phyloP scores from a whole-genome alignment of 169 alveolate species.

The Plasmodium gallinaceum region DNA sequence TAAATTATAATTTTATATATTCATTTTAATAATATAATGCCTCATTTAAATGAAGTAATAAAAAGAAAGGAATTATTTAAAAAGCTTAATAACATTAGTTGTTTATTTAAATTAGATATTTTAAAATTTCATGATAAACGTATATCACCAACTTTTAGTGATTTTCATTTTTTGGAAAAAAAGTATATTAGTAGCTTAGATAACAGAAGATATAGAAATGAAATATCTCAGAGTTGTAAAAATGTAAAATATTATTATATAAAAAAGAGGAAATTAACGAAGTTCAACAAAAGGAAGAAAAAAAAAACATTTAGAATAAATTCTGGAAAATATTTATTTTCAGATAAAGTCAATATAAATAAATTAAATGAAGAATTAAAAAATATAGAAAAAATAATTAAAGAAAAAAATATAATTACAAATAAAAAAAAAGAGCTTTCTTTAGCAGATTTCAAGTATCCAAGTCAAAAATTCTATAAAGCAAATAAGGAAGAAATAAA shows the following conservation, averaged over 20 bases:
- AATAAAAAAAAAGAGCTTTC: conserved; percentile 30
- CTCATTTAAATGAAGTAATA: conserved; percentile 46
- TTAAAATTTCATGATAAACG: conserved; percentile 9
- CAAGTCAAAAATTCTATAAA: conserved; percentile 82
- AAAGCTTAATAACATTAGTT: conserved; percentile 14
- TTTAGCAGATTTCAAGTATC: conserved; percentile 42
- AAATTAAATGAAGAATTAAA: conserved; percentile 70
- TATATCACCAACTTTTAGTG: not conserved
- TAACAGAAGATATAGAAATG: conserved; percentile 13
- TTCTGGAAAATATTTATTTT: not conserved
- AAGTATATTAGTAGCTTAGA: conserved; percentile 14
- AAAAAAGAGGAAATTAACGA: conserved; percentile 7
- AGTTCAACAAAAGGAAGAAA: conserved; percentile 7
- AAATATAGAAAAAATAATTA: conserved; percentile 51
- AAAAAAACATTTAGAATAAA: conserved; percentile 8
- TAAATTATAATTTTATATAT: not conserved
- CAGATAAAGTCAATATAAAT: conserved; percentile 32
- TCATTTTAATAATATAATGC: conserved; percentile 25
- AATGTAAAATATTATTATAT: conserved; percentile 18
- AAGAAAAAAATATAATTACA: conserved; percentile 18
- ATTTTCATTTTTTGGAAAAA: conserved; percentile 1
- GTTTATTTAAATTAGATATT: not conserved
- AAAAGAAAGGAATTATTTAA: conserved; percentile 24
- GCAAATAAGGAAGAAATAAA: conserved; percentile 79
- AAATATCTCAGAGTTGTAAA: not conserved